A percentile compares a stretch with the other conserved stretches of the same genome.
Evolutionary conservation across 2,329 filamentous ascomycete species (phyloP).

Genomic region (Colletotrichum godetiae): DNA sequence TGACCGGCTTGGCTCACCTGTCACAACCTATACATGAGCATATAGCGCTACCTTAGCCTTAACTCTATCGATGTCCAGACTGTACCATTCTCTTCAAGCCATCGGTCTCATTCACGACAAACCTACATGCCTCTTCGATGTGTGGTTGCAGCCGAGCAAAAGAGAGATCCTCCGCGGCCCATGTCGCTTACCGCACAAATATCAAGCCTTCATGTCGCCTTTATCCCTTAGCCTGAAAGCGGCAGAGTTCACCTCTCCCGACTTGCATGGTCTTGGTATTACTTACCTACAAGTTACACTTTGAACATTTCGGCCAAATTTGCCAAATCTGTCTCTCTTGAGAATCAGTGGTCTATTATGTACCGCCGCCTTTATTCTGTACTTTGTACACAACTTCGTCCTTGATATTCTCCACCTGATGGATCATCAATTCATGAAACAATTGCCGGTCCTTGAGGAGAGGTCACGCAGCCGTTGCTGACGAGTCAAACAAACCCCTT

Average conservation of each 20-base stretch:
- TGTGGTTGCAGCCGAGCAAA: conserved; percentile 9
- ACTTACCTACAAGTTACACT: neutral
- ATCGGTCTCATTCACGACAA: conserved; percentile 6
- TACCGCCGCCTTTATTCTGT: neutral
- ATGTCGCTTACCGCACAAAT: conserved; percentile 10
- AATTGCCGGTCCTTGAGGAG: neutral
- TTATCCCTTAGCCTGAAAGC: conserved; percentile 15
- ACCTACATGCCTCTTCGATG: neutral
- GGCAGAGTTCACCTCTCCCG: neutral
- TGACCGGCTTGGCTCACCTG: conserved; percentile 12
- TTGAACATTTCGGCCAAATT: conserved; percentile 12
- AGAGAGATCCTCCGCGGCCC: conserved; percentile 27
- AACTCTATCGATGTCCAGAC: neutral
- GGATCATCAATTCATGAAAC: conserved; percentile 12
- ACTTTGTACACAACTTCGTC: neutral
- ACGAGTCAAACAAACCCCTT: neutral
- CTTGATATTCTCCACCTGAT: conserved; percentile 6
- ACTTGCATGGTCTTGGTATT: neutral
- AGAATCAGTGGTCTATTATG: neutral
- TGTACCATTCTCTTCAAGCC: neutral
- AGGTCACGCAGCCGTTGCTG: neutral
- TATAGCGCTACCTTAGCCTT: neutral
- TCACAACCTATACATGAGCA: neutral
- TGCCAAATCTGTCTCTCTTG: neutral
- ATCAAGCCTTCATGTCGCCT: conserved; percentile 15